Evolutionary conservation across 805 yeast species (phyloP).

Genomic region (Kodamaea kaohsiungensis): DNA sequence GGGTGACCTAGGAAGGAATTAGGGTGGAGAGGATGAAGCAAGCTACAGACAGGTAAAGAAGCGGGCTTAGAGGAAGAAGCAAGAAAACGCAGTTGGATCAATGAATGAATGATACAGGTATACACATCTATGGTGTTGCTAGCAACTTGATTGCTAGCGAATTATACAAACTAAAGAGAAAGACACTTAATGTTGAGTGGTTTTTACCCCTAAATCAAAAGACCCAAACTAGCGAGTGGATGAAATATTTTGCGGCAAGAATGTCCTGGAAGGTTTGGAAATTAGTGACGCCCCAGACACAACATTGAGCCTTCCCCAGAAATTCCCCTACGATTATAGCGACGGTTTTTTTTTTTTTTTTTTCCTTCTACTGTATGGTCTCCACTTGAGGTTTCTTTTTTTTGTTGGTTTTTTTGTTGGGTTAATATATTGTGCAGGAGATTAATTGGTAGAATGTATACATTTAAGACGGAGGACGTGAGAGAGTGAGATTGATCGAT

Average conservation of each 20-base stretch:
- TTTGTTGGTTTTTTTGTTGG: constrained; percentile 6
- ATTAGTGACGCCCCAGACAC: background rate
- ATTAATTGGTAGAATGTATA: too few species aligned
- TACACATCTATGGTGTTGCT: too few species aligned
- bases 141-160: too few species aligned
- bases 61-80: too few species aligned
- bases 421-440: background rate
- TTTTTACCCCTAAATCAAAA: background rate
- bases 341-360: background rate
- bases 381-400: background rate
- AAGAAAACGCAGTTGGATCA: too few species aligned
- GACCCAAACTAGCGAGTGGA: background rate
- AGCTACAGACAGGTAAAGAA: too few species aligned
- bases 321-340: background rate
- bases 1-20: background rate
- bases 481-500: too few species aligned
- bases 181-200: background rate
- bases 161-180: too few species aligned
- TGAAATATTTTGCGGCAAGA: background rate
- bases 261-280: background rate
- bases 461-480: too few species aligned
- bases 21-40: background rate
- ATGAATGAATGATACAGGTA: too few species aligned
- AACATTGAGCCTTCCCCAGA: background rate
- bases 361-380: background rate